Conservation (phyloP, 768 basidiomycete genomes). For the Auricularia heimuer region DNA sequence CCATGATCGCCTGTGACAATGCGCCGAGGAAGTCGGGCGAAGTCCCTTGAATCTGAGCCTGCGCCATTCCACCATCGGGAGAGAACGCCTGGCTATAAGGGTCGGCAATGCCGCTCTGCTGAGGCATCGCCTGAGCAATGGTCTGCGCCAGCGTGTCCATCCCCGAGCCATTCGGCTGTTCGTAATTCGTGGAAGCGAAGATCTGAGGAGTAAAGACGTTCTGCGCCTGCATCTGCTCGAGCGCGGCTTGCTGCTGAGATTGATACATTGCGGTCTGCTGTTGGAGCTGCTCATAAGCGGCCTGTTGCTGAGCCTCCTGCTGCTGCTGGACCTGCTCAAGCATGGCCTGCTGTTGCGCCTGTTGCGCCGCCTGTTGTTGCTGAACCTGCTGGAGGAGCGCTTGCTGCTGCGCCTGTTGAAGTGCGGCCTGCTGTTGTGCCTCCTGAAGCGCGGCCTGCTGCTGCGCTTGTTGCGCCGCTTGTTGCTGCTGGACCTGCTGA, state of each 20-base stretch:
- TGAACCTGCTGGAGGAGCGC: not conserved
- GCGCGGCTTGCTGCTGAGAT: not conserved
- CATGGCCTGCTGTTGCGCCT: not conserved
- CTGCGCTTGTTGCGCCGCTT: not conserved
- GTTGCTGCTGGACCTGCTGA: not conserved
- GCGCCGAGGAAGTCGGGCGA: not conserved
- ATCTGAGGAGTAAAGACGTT: not conserved
- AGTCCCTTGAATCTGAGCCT: not conserved
- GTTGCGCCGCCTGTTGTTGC: not conserved
- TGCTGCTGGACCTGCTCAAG: not conserved
- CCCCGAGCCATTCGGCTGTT: no score
- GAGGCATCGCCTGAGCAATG: not conserved
- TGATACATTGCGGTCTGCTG: not conserved
- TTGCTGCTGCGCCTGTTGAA: not conserved
- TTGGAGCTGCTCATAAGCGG: not conserved
- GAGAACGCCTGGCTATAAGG: not conserved
- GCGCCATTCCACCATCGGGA: not conserved
- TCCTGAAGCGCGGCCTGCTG: not conserved
- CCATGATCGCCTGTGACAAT: not conserved
- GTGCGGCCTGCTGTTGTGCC: not conserved
- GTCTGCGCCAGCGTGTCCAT: no score
- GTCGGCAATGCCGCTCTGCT: not conserved
- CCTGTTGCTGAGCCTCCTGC: not conserved
- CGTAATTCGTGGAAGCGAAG: not conserved
- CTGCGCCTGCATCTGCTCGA: not conserved